These are phyloP conservation scores for Proliferodiscus dingleyae DNA, from an alignment of 2,329 filamentous ascomycete species.

Conservation along the genomic window DNA sequence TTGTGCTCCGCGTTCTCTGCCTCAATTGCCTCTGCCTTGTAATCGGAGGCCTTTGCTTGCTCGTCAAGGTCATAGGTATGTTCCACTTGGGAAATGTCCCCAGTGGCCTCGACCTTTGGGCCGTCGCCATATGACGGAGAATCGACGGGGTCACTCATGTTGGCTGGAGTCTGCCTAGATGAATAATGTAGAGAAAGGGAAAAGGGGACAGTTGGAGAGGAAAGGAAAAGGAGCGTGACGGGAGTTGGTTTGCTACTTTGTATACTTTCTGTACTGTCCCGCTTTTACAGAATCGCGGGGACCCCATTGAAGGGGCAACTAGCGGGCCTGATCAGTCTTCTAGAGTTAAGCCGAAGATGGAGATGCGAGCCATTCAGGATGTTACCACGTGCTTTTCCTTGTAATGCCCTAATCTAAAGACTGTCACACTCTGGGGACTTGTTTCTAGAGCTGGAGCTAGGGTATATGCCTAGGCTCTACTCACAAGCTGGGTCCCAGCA, in stretches of 20 bases:
- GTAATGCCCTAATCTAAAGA: too few relatives aligned
- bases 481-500: too few relatives aligned
- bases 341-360: too few relatives aligned
- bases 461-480: too few relatives aligned
- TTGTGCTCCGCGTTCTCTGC: conserved; percentile 51
- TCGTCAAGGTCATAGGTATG: conserved; percentile 32
- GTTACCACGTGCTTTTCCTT: too few relatives aligned
- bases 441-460: too few relatives aligned
- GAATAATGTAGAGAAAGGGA: background rate
- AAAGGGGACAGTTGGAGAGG: background rate
- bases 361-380: too few relatives aligned
- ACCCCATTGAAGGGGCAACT: too few relatives aligned
- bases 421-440: too few relatives aligned
- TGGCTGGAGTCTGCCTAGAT: conserved; percentile 10
- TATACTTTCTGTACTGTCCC: background rate
- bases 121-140: conserved; percentile 5
- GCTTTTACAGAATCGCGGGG: too few relatives aligned
- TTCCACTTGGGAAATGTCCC: conserved; percentile 19
- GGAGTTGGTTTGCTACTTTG: background rate
- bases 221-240: background rate
- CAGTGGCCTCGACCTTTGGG: conserved; percentile 19
- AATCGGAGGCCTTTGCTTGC: conserved; percentile 19
- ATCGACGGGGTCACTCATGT: conserved; percentile 14
- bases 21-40: conserved; percentile 34
- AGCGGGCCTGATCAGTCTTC: too few relatives aligned